These are phyloP conservation scores for Pythium scleroteichum DNA, from an alignment of 352 stramenopile species.

Conservation along the genomic window DNA sequence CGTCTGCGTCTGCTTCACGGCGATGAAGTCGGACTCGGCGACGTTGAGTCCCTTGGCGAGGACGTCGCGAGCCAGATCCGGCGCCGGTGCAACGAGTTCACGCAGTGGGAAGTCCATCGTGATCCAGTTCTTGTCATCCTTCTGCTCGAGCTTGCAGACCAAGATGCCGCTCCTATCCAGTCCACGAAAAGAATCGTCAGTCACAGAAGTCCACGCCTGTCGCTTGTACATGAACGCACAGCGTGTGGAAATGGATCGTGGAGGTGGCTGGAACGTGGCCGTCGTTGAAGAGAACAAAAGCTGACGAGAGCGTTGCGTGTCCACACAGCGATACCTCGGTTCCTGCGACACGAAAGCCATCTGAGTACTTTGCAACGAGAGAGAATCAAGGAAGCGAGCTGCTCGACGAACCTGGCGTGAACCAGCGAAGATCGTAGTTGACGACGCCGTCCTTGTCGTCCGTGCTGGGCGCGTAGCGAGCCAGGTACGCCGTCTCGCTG, in stretches of 20 bases:
- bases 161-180: slow-evolving; percentile 46
- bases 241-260: slow-evolving; percentile 73
- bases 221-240: slow-evolving; percentile 27
- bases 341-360: slow-evolving; percentile 7
- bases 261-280: slow-evolving; percentile 33
- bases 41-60: slow-evolving; percentile 28
- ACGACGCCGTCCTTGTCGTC: slow-evolving; percentile 6
- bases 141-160: slow-evolving; percentile 33
- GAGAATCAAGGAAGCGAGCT: slow-evolving; percentile 11
- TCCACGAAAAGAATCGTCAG: not conserved
- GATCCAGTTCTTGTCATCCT: slow-evolving; percentile 38
- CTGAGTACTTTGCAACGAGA: not conserved
- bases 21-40: slow-evolving; percentile 16
- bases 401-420: slow-evolving; percentile 45
- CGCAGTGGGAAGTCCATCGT: slow-evolving; percentile 63
- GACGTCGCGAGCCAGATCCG: slow-evolving; percentile 8
- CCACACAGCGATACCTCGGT: slow-evolving; percentile 90
- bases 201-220: not conserved
- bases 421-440: slow-evolving; percentile 64
- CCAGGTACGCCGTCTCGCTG: slow-evolving; percentile 91
- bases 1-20: slow-evolving; percentile 19
- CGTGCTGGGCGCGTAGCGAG: slow-evolving; percentile 12
- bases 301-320: slow-evolving; percentile 89
- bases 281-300: slow-evolving; percentile 73
- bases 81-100: slow-evolving; percentile 10